Base-by-base conservation (phyloP, 2,329 filamentous ascomycete genomes). In the Clarireedia monteithiana region DNA sequence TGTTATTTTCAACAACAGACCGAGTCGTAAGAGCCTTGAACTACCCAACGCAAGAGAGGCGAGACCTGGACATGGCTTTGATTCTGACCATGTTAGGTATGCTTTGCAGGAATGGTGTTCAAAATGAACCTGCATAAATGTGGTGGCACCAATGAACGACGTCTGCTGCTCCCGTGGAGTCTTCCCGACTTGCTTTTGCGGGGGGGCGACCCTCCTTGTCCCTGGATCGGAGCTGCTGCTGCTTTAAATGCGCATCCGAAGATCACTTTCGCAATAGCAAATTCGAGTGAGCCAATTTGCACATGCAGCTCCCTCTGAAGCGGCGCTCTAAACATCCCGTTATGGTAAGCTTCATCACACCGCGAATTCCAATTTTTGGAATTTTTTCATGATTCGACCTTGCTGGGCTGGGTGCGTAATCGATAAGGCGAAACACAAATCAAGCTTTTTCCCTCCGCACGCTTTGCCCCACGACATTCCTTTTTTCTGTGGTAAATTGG, bases 141-240 rank as follows among this genome's bases (percentile, higher is more conserved):
- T 45, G 40, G 50, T 51, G 38, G 49, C 49, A 51, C 49, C 49
- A 51, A 51, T 51, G 24, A 51, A 34, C 20, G 15, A 15, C 26
- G 14, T 12, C 40, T 38, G 5, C n/a, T 36, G 15, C 40, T 46
- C 40, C 36, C 40, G 40, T 26, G 24, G 50, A 42, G 40, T 26
- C 12, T 40, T 45, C 30, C 49, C 17, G 50, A 40, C 23, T 52
- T 24, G 23, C 17, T n/a, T 17, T 24, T 40, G 38, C 23, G 26
- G 38, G 24, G 48, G 24, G 48, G 34, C 17, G 34, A 10, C 20
- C 30, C 30, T 34, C 30, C 12, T 34, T 34, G 39, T 52, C 6
- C 24, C 27, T 47, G 27, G 15, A 36, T 53, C 7, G 17, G 34
- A n/a, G 6, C 27, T 20, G 40, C 20, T 23, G n/a, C 50, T 17